Percentiles rank a stretch among this genome's conserved stretches.
These are phyloP conservation scores for Candida patagonica DNA, from an alignment of 805 yeast genomes.

Conservation along the genomic window DNA sequence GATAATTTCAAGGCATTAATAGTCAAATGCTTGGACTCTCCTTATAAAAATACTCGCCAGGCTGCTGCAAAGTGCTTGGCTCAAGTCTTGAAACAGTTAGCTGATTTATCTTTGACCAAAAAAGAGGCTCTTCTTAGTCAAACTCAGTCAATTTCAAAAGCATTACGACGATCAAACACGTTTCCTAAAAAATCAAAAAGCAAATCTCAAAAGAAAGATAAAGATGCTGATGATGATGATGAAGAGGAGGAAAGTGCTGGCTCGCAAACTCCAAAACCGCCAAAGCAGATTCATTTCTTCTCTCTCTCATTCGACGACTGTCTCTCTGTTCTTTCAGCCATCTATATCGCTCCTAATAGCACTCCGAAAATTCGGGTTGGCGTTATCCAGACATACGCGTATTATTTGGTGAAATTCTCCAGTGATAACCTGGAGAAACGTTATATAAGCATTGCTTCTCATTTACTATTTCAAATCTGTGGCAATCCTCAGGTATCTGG, in stretches of 20 bases:
- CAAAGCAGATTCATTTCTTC: conserved; percentile 10
- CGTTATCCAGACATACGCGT: conserved; percentile 19
- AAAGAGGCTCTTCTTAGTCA: conserved; percentile 8
- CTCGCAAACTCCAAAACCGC: conserved; percentile 7
- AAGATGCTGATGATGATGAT: conserved; percentile 11
- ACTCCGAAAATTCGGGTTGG: conserved; percentile 20
- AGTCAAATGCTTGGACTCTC: conserved; percentile 20
- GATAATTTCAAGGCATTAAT: conserved; percentile 21
- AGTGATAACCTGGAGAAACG: conserved; percentile 15
- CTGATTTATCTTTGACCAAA: conserved; percentile 9
- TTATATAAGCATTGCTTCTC: conserved; percentile 16
- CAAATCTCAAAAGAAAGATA: conserved; percentile 6
- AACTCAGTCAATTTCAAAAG: conserved; percentile 1
- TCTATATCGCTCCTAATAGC: conserved; percentile 14
- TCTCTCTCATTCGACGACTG: conserved; percentile 19
- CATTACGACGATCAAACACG: conserved; percentile 1
- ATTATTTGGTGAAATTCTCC: conserved; percentile 14
- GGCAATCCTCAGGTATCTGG: conserved; percentile 10
- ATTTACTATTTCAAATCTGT: conserved; percentile 16
- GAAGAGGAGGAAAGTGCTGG: conserved; percentile 6
- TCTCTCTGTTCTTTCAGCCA: conserved; percentile 13
- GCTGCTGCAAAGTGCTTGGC: conserved; percentile 26
- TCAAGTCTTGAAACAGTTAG: conserved; percentile 15
- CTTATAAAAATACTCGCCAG: conserved; percentile 17
- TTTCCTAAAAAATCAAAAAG: background rate